Percentiles rank a stretch among this genome's conserved stretches.
phyloP scores from a whole-genome alignment of 1,284 basidiomycete genomes.

The Irpex sp. region DNA sequence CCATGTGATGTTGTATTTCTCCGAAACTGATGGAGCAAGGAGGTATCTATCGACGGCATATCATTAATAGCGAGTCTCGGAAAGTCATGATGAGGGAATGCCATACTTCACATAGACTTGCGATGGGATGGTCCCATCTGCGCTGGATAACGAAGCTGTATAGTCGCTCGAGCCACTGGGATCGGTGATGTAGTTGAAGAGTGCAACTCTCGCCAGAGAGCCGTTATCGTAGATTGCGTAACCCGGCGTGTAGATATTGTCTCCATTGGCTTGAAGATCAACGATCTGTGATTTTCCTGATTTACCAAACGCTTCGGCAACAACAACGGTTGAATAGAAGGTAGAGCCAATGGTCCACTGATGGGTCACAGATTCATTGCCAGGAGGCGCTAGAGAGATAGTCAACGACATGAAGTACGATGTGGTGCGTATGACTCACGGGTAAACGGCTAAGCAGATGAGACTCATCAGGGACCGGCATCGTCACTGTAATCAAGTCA shows the following conservation, averaged over 20 bases:
- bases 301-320: constrained; percentile 66
- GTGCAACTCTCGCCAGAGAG: constrained; percentile 49
- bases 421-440: constrained; percentile 4
- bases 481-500: too few species aligned
- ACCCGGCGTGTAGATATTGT: constrained; percentile 55
- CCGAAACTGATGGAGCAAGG: constrained; percentile 46
- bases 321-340: constrained; percentile 66
- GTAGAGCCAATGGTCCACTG: constrained; percentile 65
- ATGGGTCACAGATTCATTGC: constrained; percentile 52
- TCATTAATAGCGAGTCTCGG: not conserved
- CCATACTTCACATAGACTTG: constrained; percentile 55
- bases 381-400: constrained; percentile 44
- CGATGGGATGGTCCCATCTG: constrained; percentile 40
- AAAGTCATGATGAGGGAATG: not conserved
- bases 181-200: constrained; percentile 70
- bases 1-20: constrained; percentile 75
- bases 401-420: not conserved
- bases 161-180: constrained; percentile 47
- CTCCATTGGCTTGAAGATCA: constrained; percentile 50
- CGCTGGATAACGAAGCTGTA: constrained; percentile 41
- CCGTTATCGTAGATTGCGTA: constrained; percentile 73
- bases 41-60: constrained; percentile 40
- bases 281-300: constrained; percentile 57
- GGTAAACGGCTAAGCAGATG: not conserved
- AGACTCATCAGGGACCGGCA: not conserved